A percentile compares a stretch with the other conserved stretches of the same genome.
Evolutionary conservation across 1,284 basidiomycete genomes (phyloP).

Genomic region (Ustilago nuda): DNA sequence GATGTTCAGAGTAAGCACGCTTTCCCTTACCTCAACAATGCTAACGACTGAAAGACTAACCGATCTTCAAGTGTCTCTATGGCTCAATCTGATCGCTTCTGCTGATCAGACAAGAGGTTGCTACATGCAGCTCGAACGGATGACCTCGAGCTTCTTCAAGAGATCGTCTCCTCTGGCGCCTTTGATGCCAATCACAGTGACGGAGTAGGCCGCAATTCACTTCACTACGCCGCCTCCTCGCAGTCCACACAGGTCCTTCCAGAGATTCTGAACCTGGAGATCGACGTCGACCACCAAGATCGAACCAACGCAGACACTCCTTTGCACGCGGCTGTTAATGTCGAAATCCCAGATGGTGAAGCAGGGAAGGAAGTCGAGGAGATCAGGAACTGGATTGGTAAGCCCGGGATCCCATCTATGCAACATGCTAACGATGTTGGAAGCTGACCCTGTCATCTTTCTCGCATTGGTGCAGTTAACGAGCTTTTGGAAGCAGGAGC

Average conservation of each 20-base stretch:
- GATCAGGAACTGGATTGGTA: slow-evolving; percentile 73
- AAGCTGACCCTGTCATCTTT: not conserved
- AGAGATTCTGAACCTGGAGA: slow-evolving; percentile 70
- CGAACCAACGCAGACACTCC: slow-evolving; percentile 81
- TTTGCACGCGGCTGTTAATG: slow-evolving; percentile 80
- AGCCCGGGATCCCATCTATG: slow-evolving; percentile 21
- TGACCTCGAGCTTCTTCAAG: slow-evolving; percentile 57
- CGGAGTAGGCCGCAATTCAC: slow-evolving; percentile 64
- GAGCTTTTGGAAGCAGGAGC: slow-evolving; percentile 65
- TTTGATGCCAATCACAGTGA: slow-evolving; percentile 64
- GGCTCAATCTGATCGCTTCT: not conserved
- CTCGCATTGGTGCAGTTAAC: slow-evolving; percentile 39
- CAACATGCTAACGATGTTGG: not conserved
- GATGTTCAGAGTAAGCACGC: slow-evolving; percentile 48
- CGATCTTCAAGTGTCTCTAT: not conserved
- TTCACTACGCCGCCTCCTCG: slow-evolving; percentile 62
- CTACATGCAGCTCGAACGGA: slow-evolving; percentile 62
- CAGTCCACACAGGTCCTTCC: slow-evolving; percentile 57
- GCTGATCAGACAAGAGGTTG: slow-evolving; percentile 53
- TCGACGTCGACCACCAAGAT: slow-evolving; percentile 86
- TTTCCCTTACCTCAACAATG: not conserved
- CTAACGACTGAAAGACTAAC: not conserved
- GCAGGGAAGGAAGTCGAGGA: slow-evolving; percentile 73
- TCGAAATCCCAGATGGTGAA: slow-evolving; percentile 64
- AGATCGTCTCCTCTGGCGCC: slow-evolving; percentile 48